phyloP scores from a whole-genome alignment of 371 early-diverging fungal species.

The Mucor plumbeus region DNA sequence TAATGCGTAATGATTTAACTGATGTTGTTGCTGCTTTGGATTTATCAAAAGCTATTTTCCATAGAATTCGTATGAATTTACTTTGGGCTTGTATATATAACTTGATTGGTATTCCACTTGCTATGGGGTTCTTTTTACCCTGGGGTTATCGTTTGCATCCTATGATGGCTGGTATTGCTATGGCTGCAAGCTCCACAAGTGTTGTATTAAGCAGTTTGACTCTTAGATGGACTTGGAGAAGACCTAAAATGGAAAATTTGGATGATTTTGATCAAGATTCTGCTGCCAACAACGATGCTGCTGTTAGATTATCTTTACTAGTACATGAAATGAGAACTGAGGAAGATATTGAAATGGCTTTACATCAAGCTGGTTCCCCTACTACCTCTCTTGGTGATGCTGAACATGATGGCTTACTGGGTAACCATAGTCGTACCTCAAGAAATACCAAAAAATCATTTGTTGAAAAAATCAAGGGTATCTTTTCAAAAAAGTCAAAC shows the following conservation, averaged over 20 bases:
- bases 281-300: not conserved
- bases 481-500: not conserved
- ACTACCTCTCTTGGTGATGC: not conserved
- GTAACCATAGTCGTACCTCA: not conserved
- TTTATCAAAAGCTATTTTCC: constrained; percentile 83
- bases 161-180: constrained; percentile 92
- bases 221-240: constrained; percentile 68
- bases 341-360: constrained; percentile 20
- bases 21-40: constrained; percentile 89
- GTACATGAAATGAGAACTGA: constrained; percentile 19
- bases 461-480: not conserved
- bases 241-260: not conserved
- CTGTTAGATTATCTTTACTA: constrained; percentile 8
- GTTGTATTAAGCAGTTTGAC: constrained; percentile 90
- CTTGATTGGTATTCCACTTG: constrained; percentile 88
- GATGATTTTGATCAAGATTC: not conserved
- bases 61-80: constrained; percentile 84
- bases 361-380: not conserved
- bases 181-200: constrained; percentile 93
- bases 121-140: constrained; percentile 92
- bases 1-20: constrained; percentile 82
- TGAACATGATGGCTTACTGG: not conserved
- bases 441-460: not conserved
- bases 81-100: constrained; percentile 93
- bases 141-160: constrained; percentile 86